A percentile compares a stretch with the other conserved stretches of the same genome.
Conservation (phyloP, 331 rosid genomes). For the Arachis monticola region DNA sequence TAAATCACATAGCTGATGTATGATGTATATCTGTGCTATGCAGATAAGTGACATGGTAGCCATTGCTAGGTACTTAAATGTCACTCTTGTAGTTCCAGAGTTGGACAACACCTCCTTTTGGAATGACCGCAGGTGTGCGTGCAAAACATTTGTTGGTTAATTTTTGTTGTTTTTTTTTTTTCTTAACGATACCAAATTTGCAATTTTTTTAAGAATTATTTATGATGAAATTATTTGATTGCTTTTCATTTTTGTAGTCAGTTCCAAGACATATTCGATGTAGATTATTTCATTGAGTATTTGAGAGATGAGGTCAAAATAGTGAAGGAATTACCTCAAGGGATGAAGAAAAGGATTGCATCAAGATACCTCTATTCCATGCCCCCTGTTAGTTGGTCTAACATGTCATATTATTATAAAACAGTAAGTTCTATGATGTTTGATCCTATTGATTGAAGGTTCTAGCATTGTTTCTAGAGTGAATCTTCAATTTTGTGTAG, state of each 20-base stretch:
- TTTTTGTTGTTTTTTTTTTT: background rate
- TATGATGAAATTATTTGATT: background rate
- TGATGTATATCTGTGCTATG: constrained; percentile 19
- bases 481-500: background rate
- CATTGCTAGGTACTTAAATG: constrained; percentile 63
- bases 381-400: constrained; percentile 78
- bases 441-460: background rate
- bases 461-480: background rate
- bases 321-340: constrained; percentile 56
- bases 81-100: constrained; percentile 68
- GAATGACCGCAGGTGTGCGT: constrained; percentile 62
- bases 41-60: constrained; percentile 86
- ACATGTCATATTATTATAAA: constrained; percentile 54
- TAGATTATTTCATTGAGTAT: constrained; percentile 64
- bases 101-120: constrained; percentile 67
- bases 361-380: constrained; percentile 45
- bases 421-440: background rate
- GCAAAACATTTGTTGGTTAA: too few relatives aligned
- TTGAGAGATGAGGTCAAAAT: constrained; percentile 64
- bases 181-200: background rate
- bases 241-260: constrained; percentile 45
- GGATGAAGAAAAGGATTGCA: constrained; percentile 48
- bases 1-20: background rate
- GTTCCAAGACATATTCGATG: constrained; percentile 62
- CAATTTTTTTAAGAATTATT: background rate